Percentiles rank a stretch among this genome's conserved stretches.
Conservation (phyloP, 176 grass and related monocot species). For the Avena insularis region DNA sequence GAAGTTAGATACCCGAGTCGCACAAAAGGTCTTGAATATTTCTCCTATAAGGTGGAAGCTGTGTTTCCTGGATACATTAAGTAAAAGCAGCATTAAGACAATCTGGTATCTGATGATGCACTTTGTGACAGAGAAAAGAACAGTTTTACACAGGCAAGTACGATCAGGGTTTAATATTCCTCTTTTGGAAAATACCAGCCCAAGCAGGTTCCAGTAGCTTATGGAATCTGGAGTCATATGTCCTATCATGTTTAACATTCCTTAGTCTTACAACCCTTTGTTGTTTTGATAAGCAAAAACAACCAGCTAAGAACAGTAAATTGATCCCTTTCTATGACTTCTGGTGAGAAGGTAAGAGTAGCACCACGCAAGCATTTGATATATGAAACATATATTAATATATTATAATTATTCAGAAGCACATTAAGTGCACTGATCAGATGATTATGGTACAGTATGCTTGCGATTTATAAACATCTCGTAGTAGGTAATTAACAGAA, state of each 20-base stretch:
- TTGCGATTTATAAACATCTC: conserved; percentile 3
- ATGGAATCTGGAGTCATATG: conserved; percentile 13
- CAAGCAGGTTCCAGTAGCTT: conserved; percentile 1
- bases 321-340: conserved; percentile 18
- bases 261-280: background rate
- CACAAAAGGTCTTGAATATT: conserved; percentile 97
- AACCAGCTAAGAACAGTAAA: background rate
- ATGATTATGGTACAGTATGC: background rate
- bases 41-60: conserved; percentile 87
- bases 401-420: conserved; percentile 8
- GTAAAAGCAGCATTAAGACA: conserved; percentile 41
- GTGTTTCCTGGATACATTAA: conserved; percentile 74
- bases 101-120: conserved; percentile 11
- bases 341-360: background rate
- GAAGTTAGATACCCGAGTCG: conserved; percentile 71
- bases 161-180: conserved; percentile 7
- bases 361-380: background rate
- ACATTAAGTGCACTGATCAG: background rate
- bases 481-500: conserved; percentile 7
- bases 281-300: conserved; percentile 7
- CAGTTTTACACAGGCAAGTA: conserved; percentile 3
- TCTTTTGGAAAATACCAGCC: background rate
- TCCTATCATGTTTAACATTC: conserved; percentile 16
- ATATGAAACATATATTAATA: background rate
- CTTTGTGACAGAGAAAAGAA: conserved; percentile 16